Percentiles rank a stretch among this genome's conserved stretches.
These are phyloP conservation scores for Dendrostoma leiphaemia DNA, from an alignment of 2,329 filamentous ascomycete genomes.

Conservation along the genomic window DNA sequence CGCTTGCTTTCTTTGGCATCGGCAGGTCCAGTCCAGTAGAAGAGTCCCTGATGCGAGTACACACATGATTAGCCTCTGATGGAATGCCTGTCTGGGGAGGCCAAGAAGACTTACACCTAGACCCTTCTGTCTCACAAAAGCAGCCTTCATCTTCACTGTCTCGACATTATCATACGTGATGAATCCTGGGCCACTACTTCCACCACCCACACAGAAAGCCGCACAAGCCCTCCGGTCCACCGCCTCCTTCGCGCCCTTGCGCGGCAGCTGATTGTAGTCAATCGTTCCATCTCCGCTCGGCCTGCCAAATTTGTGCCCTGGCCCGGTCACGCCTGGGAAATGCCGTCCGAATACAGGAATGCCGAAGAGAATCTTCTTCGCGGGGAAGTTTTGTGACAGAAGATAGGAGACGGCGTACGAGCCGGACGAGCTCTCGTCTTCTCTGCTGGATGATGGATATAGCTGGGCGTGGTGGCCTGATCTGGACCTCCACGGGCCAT, in stretches of 20 bases:
- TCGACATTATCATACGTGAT: conserved; percentile 77
- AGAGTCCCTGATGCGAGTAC: conserved; percentile 58
- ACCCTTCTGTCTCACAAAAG: conserved; percentile 68
- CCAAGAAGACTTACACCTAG: conserved; percentile 53
- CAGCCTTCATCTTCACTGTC: conserved; percentile 73
- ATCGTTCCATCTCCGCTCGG: conserved; percentile 69
- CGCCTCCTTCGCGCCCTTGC: conserved; percentile 58
- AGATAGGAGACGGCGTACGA: conserved; percentile 66
- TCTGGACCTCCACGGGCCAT: conserved; percentile 64
- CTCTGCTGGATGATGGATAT: conserved; percentile 52
- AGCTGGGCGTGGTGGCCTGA: conserved; percentile 77
- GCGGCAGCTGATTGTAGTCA: conserved; percentile 70
- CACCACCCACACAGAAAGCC: conserved; percentile 66
- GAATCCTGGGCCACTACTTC: conserved; percentile 64
- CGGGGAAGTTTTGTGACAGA: conserved; percentile 62
- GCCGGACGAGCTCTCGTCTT: conserved; percentile 64
- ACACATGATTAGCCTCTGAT: neutral
- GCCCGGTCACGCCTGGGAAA: conserved; percentile 63
- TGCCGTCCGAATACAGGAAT: conserved; percentile 74
- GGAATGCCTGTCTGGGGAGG: neutral
- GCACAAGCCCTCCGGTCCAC: conserved; percentile 67
- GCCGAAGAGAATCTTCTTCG: conserved; percentile 71
- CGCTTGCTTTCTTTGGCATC: conserved; percentile 60
- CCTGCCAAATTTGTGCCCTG: conserved; percentile 58
- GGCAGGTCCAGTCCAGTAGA: conserved; percentile 78